phyloP scores from a whole-genome alignment of 2,329 filamentous ascomycete genomes.

The Aspergillus sp. region DNA sequence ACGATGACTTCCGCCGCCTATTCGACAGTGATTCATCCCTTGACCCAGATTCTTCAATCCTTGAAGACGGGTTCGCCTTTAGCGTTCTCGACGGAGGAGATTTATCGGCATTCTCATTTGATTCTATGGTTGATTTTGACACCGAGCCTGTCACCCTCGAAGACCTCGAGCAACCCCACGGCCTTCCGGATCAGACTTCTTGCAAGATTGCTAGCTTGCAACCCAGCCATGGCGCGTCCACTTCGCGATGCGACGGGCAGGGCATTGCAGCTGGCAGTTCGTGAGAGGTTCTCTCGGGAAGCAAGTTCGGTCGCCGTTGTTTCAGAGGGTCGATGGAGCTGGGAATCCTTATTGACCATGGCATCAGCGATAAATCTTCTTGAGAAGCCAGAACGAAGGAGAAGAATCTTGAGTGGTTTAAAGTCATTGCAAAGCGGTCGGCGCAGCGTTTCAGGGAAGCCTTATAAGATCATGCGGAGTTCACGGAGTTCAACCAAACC shows the following conservation, averaged over 20 bases:
- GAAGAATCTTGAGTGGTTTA: slow-evolving; percentile 32
- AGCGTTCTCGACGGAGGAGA: slow-evolving; percentile 61
- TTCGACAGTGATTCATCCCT: slow-evolving; percentile 67
- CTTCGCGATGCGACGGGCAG: slow-evolving; percentile 58
- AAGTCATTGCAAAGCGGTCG: slow-evolving; percentile 37
- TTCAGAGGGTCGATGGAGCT: slow-evolving; percentile 39
- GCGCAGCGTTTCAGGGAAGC: slow-evolving; percentile 41
- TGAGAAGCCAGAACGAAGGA: slow-evolving; percentile 40
- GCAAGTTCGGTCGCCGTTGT: slow-evolving; percentile 39
- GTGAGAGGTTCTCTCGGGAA: slow-evolving; percentile 44
- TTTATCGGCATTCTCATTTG: slow-evolving; percentile 56
- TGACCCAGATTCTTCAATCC: slow-evolving; percentile 75
- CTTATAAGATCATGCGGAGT: slow-evolving; percentile 44
- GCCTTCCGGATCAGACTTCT: slow-evolving; percentile 56
- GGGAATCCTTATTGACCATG: slow-evolving; percentile 53
- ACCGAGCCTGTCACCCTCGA: slow-evolving; percentile 53
- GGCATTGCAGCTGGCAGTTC: slow-evolving; percentile 57
- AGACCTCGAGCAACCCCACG: slow-evolving; percentile 49
- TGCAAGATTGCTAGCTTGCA: slow-evolving; percentile 56
- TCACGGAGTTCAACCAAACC: slow-evolving; percentile 42
- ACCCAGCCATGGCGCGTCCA: slow-evolving; percentile 59
- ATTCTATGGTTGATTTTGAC: slow-evolving; percentile 61
- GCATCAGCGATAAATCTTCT: slow-evolving; percentile 52
- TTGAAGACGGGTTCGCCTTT: slow-evolving; percentile 78
- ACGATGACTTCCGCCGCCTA: slow-evolving; percentile 66